Conservation (phyloP, 1,139 yeast species). For the Geotrichum klebahnii region DNA sequence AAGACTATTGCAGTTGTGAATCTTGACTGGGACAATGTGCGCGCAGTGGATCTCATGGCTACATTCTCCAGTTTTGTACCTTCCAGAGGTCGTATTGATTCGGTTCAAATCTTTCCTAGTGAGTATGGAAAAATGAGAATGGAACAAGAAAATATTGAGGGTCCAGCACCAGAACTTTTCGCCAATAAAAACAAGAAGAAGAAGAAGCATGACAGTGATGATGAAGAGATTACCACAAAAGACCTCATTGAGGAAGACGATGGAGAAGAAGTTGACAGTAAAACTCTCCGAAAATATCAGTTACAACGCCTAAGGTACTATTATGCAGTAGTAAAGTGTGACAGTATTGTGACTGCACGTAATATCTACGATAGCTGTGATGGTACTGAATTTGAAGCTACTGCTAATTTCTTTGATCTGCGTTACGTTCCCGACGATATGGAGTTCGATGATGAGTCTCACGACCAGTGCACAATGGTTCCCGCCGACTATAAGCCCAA, state of each 20-base stretch:
- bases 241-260: constrained; percentile 36
- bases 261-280: constrained; percentile 48
- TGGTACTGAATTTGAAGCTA: constrained; percentile 92
- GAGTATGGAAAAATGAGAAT: constrained; percentile 91
- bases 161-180: constrained; percentile 88
- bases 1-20: constrained; percentile 84
- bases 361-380: constrained; percentile 81
- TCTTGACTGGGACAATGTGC: constrained; percentile 93
- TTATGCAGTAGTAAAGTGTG: constrained; percentile 90
- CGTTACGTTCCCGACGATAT: constrained; percentile 90
- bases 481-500: constrained; percentile 82
- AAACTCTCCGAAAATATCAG: constrained; percentile 58
- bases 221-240: constrained; percentile 33
- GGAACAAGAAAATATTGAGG: constrained; percentile 85
- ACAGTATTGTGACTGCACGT: constrained; percentile 65
- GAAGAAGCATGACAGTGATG: constrained; percentile 39
- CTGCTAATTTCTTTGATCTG: constrained; percentile 89
- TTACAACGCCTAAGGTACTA: constrained; percentile 83
- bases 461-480: constrained; percentile 64
- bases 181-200: constrained; percentile 41
- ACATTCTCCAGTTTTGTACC: constrained; percentile 88
- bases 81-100: constrained; percentile 60
- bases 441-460: constrained; percentile 70
- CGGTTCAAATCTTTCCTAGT: constrained; percentile 80
- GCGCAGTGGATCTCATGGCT: constrained; percentile 83